Evolutionary conservation across 192 early-diverging fungal genomes (phyloP).

Genomic region (Fimicolochytrium jonesii): DNA sequence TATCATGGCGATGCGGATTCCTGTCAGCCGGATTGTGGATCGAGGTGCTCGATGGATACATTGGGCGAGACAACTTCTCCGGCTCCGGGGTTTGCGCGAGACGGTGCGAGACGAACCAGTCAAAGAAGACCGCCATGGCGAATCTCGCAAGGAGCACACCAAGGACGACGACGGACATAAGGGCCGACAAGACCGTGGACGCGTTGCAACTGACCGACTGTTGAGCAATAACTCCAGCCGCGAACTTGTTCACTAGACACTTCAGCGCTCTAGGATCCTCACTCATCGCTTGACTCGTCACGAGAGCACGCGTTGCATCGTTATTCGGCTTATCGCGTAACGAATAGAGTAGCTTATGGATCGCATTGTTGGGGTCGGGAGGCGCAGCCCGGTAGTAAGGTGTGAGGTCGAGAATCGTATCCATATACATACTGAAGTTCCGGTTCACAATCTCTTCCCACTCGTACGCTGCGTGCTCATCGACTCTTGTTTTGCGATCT

Average conservation of each 20-base stretch:
- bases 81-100: conserved; percentile 37
- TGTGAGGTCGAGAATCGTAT: conserved; percentile 20
- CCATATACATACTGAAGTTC: conserved; percentile 16
- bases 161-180: conserved; percentile 28
- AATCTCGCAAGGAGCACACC: conserved; percentile 39
- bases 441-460: conserved; percentile 22
- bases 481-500: conserved; percentile 1
- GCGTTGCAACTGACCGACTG: conserved; percentile 22
- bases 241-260: conserved; percentile 32
- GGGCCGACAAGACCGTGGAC: conserved; percentile 15
- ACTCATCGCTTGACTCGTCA: background rate
- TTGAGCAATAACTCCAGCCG: conserved; percentile 19
- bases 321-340: conserved; percentile 54
- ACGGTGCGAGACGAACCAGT: conserved; percentile 39
- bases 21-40: background rate
- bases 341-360: conserved; percentile 54
- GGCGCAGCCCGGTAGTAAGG: conserved; percentile 16
- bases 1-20: too few relatives aligned
- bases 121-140: conserved; percentile 41
- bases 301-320: conserved; percentile 50
- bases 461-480: conserved; percentile 17
- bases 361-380: conserved; percentile 15
- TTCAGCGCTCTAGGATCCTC: conserved; percentile 1
- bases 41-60: background rate
- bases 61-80: too few relatives aligned